Percentiles rank a stretch among this genome's conserved stretches.
Conservation (phyloP, 2,329 filamentous ascomycete genomes). For the Calonectria multiphialidica region DNA sequence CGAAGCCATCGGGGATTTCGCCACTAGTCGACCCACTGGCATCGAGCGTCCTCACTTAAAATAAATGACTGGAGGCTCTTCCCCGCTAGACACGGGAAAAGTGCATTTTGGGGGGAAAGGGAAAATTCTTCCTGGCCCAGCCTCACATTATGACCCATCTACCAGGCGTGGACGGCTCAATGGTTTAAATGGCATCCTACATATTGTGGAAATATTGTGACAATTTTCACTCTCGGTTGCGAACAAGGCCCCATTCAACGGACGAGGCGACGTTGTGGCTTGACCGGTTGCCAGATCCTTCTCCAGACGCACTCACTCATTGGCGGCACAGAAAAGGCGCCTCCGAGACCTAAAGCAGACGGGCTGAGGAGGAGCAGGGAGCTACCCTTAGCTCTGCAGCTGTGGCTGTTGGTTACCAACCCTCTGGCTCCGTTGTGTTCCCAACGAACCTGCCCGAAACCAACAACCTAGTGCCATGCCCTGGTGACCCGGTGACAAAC, state of each 20-base stretch:
- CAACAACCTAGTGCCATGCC: slow-evolving; percentile 4
- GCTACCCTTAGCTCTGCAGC: slow-evolving; percentile 33
- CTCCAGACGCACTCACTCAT: background rate
- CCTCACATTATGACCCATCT: background rate
- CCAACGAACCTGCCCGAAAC: slow-evolving; percentile 20
- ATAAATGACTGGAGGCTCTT: background rate
- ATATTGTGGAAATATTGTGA: background rate
- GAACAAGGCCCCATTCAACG: background rate
- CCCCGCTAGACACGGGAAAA: background rate
- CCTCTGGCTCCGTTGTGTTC: slow-evolving; percentile 30
- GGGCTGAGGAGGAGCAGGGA: slow-evolving; percentile 31
- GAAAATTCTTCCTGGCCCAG: background rate
- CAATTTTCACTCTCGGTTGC: slow-evolving; percentile 2
- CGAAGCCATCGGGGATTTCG: slow-evolving; percentile 15
- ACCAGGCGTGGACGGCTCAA: background rate
- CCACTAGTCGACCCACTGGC: slow-evolving; percentile 14
- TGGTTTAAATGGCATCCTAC: background rate
- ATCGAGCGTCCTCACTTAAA: slow-evolving; percentile 12
- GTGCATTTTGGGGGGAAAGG: background rate
- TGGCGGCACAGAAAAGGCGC: slow-evolving; percentile 5
- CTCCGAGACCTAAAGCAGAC: slow-evolving; percentile 16
- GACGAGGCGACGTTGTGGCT: slow-evolving; percentile 7
- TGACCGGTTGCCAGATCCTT: background rate
- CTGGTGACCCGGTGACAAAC: slow-evolving; percentile 4
- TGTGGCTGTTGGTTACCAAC: slow-evolving; percentile 37